Base-by-base conservation (phyloP, 176 grass and related monocot genomes). In the Rhipidocladum racemiflorum region DNA sequence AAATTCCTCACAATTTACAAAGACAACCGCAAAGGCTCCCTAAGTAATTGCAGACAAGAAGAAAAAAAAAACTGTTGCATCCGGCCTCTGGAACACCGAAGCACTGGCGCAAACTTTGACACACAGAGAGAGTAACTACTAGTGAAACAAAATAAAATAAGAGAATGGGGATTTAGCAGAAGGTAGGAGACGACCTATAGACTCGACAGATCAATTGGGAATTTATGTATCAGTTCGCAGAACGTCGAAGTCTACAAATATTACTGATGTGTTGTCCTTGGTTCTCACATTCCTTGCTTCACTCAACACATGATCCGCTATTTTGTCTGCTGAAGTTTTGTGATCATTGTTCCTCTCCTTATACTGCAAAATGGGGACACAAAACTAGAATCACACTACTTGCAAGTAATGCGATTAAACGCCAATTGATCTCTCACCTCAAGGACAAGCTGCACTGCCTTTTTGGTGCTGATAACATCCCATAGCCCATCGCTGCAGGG, bases 251-350 rank as follows among this genome's bases (percentile, higher is more conserved):
- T 94, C 92, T 79, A 94, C 21, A 64, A 89, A 94, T 81, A 94
- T 86, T 49, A 94, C 89, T 64, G 92, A 87, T 43, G 92, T 94
- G 73, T 94, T 94, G 72, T 94, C 92, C 80, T 84, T 85, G 35
- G 92, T 94, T 65, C 86, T 80, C 61, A 83, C 84, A 18, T 24
- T 80, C 64, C 77, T 88, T 38, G 92, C 92, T 81, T 94, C 88
- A 27, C 42, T 75, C 74, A 94, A 36, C 72, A 94, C 70, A 49
- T 75, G 44, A n/a, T 94, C 85, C 1, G 92, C 86, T 70, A 94
- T 68, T 72, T 29, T 69, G 30, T 91, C 76, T 6, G 92, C 86
- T 53, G 68, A 82, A 61, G 53, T 69, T 68, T 56, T 28, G 23
- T 84, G 53, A 36, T 54, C 75, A 35, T 46, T 85, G 53, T 86